phyloP scores from a whole-genome alignment of 257 asterid species.

The Penstemon eatonii region DNA sequence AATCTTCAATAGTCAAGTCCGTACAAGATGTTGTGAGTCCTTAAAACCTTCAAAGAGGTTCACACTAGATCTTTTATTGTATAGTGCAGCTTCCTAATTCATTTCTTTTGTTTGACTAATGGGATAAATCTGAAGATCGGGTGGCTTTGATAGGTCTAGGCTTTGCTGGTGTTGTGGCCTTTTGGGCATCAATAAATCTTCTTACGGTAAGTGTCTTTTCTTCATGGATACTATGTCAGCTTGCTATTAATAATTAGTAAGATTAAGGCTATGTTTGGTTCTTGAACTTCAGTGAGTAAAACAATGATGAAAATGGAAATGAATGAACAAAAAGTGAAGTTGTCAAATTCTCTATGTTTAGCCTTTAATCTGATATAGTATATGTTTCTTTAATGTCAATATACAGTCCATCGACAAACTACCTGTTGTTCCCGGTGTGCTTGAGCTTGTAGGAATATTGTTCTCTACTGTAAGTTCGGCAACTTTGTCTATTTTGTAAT shows the following conservation, averaged over 20 bases:
- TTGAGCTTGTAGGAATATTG: conserved; percentile 79
- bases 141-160: conserved; percentile 83
- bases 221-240: background rate
- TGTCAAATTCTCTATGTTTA: too few species aligned
- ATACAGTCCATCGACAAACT: conserved; percentile 75
- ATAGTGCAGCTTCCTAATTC: background rate
- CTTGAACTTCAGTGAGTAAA: too few species aligned
- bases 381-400: conserved; percentile 21
- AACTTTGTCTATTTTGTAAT: background rate
- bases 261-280: too few species aligned
- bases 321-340: too few species aligned
- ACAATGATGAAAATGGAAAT: too few species aligned
- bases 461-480: conserved; percentile 67
- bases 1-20: conserved; percentile 62
- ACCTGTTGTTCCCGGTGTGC: conserved; percentile 64
- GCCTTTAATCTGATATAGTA: too few species aligned
- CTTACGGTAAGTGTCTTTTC: conserved; percentile 47
- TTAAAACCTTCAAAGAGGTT: conserved; percentile 19
- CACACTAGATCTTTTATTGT: background rate
- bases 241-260: background rate
- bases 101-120: conserved; percentile 42
- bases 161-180: conserved; percentile 71
- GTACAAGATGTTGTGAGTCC: conserved; percentile 67
- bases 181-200: conserved; percentile 80
- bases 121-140: conserved; percentile 91